phyloP scores from a whole-genome alignment of 176 grass and related monocot species.

The Poa annua region DNA sequence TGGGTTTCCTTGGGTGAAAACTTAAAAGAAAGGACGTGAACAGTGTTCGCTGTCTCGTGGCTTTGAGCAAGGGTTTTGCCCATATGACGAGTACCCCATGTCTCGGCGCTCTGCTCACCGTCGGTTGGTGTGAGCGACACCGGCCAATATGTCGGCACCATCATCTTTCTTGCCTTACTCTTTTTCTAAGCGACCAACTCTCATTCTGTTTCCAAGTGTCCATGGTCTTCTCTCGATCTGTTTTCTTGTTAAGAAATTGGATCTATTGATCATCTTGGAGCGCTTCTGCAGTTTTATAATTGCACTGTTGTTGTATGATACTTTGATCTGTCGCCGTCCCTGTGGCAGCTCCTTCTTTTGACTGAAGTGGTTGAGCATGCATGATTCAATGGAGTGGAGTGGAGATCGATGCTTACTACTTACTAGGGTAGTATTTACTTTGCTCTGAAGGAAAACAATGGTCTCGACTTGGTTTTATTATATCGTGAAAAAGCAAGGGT shows the following conservation, averaged over 20 bases:
- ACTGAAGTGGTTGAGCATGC: background rate
- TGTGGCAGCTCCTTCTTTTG: background rate
- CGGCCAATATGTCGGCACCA: too few species aligned
- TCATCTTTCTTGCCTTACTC: too few species aligned
- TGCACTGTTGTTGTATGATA: background rate
- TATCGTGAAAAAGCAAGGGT: background rate
- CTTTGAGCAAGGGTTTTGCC: too few species aligned
- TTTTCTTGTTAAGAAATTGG: too few species aligned
- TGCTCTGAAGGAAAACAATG: background rate
- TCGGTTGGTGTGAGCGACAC: too few species aligned
- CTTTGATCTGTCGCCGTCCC: background rate
- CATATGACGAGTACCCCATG: too few species aligned
- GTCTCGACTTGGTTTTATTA: background rate
- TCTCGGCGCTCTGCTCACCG: too few species aligned
- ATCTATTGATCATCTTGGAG: background rate
- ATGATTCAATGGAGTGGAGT: background rate
- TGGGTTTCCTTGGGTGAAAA: too few species aligned
- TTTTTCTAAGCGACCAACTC: too few species aligned
- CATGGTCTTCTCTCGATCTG: background rate
- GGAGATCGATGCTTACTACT: background rate
- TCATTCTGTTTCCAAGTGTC: background rate
- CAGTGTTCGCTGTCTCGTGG: too few species aligned
- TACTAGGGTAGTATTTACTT: background rate
- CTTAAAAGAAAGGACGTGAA: too few species aligned
- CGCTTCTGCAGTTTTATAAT: background rate